A percentile compares a stretch with the other conserved stretches of the same genome.
phyloP scores from a whole-genome alignment of 192 early-diverging fungal genomes.

The Gigaspora rosea region DNA sequence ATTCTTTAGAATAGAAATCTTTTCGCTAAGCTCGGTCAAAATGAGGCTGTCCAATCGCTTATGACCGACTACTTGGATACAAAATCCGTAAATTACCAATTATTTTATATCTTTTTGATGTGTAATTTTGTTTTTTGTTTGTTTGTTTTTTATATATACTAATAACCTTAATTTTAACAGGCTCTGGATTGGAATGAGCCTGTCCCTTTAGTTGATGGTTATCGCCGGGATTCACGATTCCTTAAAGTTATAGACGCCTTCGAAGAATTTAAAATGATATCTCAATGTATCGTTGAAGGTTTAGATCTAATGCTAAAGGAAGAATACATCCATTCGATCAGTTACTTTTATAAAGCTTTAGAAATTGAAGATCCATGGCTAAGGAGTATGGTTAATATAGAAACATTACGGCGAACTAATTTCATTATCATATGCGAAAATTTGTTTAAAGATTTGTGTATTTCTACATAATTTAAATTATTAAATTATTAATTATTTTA shows the following conservation, averaged over 20 bases:
- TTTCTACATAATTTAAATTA: neutral
- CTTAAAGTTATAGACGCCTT: neutral
- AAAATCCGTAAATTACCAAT: neutral
- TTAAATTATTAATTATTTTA: no score
- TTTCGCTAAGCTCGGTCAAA: neutral
- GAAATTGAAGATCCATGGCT: neutral
- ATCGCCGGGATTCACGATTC: neutral
- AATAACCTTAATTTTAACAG: neutral
- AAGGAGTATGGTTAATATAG: neutral
- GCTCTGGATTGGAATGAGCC: neutral
- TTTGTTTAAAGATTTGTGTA: neutral
- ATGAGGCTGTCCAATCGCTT: neutral
- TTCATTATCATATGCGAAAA: neutral
- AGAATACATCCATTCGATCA: neutral
- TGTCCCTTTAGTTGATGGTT: neutral
- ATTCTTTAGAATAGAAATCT: constrained; percentile 1
- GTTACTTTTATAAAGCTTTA: neutral
- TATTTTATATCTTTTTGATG: neutral
- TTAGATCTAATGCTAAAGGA: neutral
- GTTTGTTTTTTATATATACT: neutral
- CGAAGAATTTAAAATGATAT: neutral
- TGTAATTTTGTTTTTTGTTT: neutral
- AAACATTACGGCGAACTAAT: neutral
- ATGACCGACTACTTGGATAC: neutral
- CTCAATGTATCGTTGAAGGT: neutral